These are phyloP conservation scores for Candida ponderosae DNA, from an alignment of 805 yeast species.

Conservation along the genomic window DNA sequence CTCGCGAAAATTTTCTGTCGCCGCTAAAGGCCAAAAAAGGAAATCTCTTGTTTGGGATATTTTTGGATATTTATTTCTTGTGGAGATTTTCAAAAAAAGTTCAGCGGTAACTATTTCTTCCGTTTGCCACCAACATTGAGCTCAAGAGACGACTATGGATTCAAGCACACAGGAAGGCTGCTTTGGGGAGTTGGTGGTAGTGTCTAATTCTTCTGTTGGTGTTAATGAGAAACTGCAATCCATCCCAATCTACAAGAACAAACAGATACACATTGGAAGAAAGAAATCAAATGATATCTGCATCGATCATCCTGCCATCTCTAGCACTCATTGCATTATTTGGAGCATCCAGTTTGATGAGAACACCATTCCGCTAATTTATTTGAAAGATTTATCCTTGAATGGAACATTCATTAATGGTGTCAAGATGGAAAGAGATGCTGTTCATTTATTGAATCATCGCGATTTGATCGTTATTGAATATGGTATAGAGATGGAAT, in stretches of 20 bases:
- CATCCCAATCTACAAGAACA: conserved; percentile 21
- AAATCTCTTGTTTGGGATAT: too few species aligned
- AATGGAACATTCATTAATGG: conserved; percentile 45
- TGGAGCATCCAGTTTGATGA: conserved; percentile 47
- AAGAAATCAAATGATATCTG: conserved; percentile 23
- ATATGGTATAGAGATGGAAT: conserved; percentile 18
- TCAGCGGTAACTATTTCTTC: too few species aligned
- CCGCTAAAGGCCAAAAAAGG: too few species aligned
- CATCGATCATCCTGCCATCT: conserved; percentile 30
- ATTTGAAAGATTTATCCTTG: conserved; percentile 40
- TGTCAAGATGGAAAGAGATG: conserved; percentile 20
- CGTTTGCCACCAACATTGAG: too few species aligned
- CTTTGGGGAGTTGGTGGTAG: conserved; percentile 8
- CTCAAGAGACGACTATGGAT: too few species aligned
- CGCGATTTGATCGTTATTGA: conserved; percentile 33
- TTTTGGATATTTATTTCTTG: too few species aligned
- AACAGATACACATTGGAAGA: conserved; percentile 37
- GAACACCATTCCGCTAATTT: conserved; percentile 35
- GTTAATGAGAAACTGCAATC: conserved; percentile 6
- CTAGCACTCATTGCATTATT: conserved; percentile 37
- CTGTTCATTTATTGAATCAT: conserved; percentile 25
- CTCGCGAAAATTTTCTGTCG: background rate
- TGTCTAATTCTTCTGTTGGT: conserved; percentile 6
- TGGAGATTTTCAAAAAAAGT: too few species aligned
- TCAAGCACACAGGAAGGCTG: too few species aligned